Evolutionary conservation across 352 stramenopile species (phyloP), one percentile per base, ranked within the genome.

Genomic region (Pythium sp.): DNA sequence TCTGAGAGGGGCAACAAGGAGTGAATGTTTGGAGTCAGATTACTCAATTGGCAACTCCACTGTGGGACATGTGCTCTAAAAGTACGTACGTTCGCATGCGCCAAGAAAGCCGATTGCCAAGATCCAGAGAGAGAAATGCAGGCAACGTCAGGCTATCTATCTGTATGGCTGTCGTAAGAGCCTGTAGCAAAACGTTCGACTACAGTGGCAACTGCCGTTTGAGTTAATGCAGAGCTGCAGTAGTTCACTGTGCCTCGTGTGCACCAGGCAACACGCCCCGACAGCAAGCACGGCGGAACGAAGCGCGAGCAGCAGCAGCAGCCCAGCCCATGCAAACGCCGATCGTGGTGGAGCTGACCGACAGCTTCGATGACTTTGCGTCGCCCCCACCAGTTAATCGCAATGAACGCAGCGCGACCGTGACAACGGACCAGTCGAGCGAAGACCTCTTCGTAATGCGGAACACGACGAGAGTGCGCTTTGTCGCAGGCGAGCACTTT

Each of bases 401-500:
- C 30, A 36, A 51, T 34, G 43, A 51, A 1, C 43, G 46, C 46
- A 56, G 47, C 11, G 60, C 43, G 60, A 66, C 26, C 43, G 60
- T 43, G n/a, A 62, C 56, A 11, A 62, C 56, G 2, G 56, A 62
- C 56, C 41, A 26, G 56, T 62, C 56, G 1, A 62, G 56, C 12
- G 32, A 62, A 26, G 56, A 62, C 9, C 56, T 62, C 56, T 62
- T 62, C 11, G 56, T 49, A 34, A 22, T 62, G 32, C 56, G 56
- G 12, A 49, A 62, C 47, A 60, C 62, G 15, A 68, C 38, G 34
- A n/a, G 54, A 20, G 53, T 51, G 46, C 84, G 79, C 65, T 92
- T 84, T 67, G 82, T 91, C 36, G 80, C 81, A 1, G 83, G 85
- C 9, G 81, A 88, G 59, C 77, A 89, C 68, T 90, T 86, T 5